Conservation (phyloP, 139 green algal genomes). For the Chlamydomonas incerta region DNA sequence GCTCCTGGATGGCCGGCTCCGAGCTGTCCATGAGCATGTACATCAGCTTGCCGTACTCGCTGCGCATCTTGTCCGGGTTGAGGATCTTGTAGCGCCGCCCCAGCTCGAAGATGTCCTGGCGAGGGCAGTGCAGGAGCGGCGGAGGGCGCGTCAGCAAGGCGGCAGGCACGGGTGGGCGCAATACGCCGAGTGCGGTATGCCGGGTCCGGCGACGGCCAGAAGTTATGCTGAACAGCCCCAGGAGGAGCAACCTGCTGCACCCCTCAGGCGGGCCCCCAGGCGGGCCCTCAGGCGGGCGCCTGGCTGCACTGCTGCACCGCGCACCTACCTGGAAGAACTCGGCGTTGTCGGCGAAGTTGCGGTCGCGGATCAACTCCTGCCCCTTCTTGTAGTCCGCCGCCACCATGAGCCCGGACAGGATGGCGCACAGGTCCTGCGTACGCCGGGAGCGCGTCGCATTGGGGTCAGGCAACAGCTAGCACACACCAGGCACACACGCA, state of each 20-base stretch:
- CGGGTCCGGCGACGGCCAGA: too few species aligned
- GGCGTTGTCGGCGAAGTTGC: slow-evolving; percentile 80
- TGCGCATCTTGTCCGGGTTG: slow-evolving; percentile 96
- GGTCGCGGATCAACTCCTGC: slow-evolving; percentile 86
- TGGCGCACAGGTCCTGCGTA: slow-evolving; percentile 80
- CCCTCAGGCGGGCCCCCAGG: too few species aligned
- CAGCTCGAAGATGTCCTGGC: slow-evolving; percentile 86
- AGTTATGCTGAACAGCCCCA: too few species aligned
- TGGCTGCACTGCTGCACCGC: not conserved
- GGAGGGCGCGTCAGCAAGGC: too few species aligned
- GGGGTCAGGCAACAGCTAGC: too few species aligned
- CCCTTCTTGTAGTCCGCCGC: slow-evolving; percentile 89
- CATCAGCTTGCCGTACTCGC: slow-evolving; percentile 91
- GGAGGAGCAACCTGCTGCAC: too few species aligned
- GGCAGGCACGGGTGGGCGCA: too few species aligned
- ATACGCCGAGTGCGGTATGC: too few species aligned
- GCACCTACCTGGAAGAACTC: slow-evolving; percentile 87
- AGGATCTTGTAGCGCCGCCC: slow-evolving; percentile 94
- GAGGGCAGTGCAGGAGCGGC: not conserved
- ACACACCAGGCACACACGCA: too few species aligned
- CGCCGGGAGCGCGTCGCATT: not conserved
- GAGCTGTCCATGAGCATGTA: slow-evolving; percentile 88
- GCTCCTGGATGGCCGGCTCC: slow-evolving; percentile 72
- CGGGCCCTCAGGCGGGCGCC: too few species aligned
- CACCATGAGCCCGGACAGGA: slow-evolving; percentile 83